Evolutionary conservation across 2,329 filamentous ascomycete species (phyloP), one percentile per base, ranked within the genome.

Genomic region (Hymenotorrendiella dingleyae): DNA sequence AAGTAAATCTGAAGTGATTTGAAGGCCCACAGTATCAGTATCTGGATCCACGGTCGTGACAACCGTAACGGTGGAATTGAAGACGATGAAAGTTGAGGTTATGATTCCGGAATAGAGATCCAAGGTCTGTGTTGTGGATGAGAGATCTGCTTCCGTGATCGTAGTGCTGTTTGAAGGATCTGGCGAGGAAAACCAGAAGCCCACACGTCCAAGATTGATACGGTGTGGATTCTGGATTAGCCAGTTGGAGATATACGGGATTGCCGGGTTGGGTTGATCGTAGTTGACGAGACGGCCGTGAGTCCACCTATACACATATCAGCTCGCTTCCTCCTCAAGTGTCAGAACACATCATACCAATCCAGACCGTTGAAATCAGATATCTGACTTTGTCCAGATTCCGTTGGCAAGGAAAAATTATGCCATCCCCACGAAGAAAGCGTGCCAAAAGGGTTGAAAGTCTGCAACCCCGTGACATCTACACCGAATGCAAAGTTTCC

Each of bases 141-240:
- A 47, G 10, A 69, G 62, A 0, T 54, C 35, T 2, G 45, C 45
- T 6, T 62, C 54, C 0, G 56, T 50, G 1, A 70, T 52, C 0
- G 60, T 62, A 0, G 45, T 28, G 0, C 20, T 17, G 52, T 57
- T 14, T n/a, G n/a, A n/a, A n/a, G n/a, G n/a, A n/a, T n/a, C n/a
- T n/a, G n/a, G n/a, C n/a, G n/a, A n/a, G 10, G 21, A 38, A 30
- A 67, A 68, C 16, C 53, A 60, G 4, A 71, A 58, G 0, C 68
- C 66, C 12, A 70, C 64, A 1, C 66, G 61, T 2, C 66, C 67
- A 1, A 71, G 52, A 35, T 71, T 71, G 24, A 71, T 56, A 3
- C 67, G 62, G 19, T 71, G 68, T 0, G 66, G 67, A 33, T 70
- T 71, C n/a, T 65, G 63, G 22, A 73, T 73, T 16, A 77, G 57